Base-by-base conservation (phyloP, 352 stramenopile species). In the Globisporangium okanoganense region DNA sequence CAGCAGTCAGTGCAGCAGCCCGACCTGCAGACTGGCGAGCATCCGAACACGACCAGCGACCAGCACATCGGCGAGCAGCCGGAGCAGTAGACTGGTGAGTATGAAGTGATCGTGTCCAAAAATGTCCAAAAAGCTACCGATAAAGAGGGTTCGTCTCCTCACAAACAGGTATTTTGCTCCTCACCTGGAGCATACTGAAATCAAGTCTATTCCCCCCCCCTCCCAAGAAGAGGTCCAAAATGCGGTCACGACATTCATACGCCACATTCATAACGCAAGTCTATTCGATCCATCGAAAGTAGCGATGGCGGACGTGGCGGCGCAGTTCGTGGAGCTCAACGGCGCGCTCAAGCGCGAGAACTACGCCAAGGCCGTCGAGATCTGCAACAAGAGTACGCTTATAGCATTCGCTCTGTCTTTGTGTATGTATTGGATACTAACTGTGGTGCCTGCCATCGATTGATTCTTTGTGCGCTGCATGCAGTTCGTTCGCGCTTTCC, bases 371-470 rank as follows among this genome's bases (percentile, higher is more conserved):
- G 82, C 80, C 22, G 67, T 95, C 27, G 84, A 94, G 57, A 88
- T 91, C 53, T 91, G 84, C 77, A 95, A 95, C 71, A 93, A 93
- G 69, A 95, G 86, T 92, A 54, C 45, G 79, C 66, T 2, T n/a
- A 2, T 3, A 25, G 14, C 27, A 14, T 18, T 14, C 22, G 8
- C 14, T 47, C 9, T 44, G 0, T 41, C 9, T 25, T 4, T 43
- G 20, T 8, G 14, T 61, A 25, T 57, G 4, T 35, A 10, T 29
- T 40, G 45, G 35, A 25, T 13, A 35, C 58, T 22, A 38, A 64
- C 31, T 29, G 16, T 53, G 18, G n/a, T n/a, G n/a, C n/a, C n/a
- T n/a, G n/a, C n/a, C n/a, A 14, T 16, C 33, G 36, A 43, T 45
- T 45, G 40, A 22, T 43, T 43, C 3, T n/a, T 45, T 45, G 40